These are phyloP conservation scores for Rhodamnia rubescens DNA, from an alignment of 345 rosid genomes.

Conservation along the genomic window DNA sequence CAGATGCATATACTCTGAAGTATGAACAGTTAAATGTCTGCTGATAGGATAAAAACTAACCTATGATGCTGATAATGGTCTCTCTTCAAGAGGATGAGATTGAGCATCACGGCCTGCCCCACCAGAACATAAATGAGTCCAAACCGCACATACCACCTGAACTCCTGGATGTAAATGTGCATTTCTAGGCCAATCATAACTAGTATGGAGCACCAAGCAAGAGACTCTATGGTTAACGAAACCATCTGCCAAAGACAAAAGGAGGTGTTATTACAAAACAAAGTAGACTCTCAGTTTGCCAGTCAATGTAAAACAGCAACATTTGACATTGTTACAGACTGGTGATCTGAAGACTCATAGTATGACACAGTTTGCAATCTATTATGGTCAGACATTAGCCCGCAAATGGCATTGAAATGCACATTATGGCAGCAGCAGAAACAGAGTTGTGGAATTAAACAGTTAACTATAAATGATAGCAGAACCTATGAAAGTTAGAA, in stretches of 20 bases:
- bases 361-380: background rate
- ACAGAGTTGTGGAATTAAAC: background rate
- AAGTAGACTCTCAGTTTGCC: background rate
- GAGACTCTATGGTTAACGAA: conserved; percentile 54
- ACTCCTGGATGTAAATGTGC: conserved; percentile 47
- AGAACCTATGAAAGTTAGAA: background rate
- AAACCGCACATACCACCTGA: conserved; percentile 80
- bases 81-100: conserved; percentile 43
- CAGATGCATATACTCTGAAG: background rate
- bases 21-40: background rate
- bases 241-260: conserved; percentile 24
- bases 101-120: conserved; percentile 72
- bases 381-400: background rate
- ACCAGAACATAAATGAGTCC: conserved; percentile 73
- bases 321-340: background rate
- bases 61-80: conserved; percentile 25
- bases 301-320: background rate
- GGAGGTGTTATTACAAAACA: background rate
- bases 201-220: conserved; percentile 78
- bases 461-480: background rate
- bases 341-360: background rate
- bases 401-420: background rate
- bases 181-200: conserved; percentile 60
- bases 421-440: background rate
- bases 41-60: conserved; percentile 8